A percentile compares a stretch with the other conserved stretches of the same genome.
These are phyloP conservation scores for Phlebopus sp. DNA, from an alignment of 1,284 basidiomycete species.

Conservation along the genomic window DNA sequence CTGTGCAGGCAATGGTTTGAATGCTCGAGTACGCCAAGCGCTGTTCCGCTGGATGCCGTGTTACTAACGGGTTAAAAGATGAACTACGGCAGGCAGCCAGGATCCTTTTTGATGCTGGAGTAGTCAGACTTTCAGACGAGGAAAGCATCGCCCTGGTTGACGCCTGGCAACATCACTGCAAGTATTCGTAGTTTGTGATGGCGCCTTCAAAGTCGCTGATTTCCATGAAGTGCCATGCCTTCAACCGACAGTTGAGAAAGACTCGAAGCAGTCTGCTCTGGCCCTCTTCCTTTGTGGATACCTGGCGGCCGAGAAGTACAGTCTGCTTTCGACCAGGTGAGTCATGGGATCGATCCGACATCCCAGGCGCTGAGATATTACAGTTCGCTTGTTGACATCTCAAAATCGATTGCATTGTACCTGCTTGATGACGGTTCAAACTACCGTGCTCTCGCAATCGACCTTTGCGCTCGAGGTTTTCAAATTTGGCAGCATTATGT, in stretches of 20 bases:
- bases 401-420: conserved; percentile 77
- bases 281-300: conserved; percentile 82
- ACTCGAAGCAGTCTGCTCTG: conserved; percentile 55
- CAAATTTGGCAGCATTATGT: conserved; percentile 93
- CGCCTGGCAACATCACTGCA: conserved; percentile 68
- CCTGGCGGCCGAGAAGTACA: conserved; percentile 81
- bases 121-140: conserved; percentile 64
- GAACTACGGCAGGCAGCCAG: conserved; percentile 76
- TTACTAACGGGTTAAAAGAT: conserved; percentile 37
- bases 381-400: conserved; percentile 80
- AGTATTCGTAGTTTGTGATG: conserved; percentile 21
- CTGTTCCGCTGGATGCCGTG: not conserved
- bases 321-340: conserved; percentile 70
- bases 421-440: conserved; percentile 69
- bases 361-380: conserved; percentile 2
- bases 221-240: conserved; percentile 58
- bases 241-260: conserved; percentile 53
- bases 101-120: conserved; percentile 70
- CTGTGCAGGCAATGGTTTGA: conserved; percentile 78
- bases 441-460: conserved; percentile 77
- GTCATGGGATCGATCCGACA: not conserved
- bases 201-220: conserved; percentile 8
- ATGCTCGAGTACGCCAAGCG: conserved; percentile 52
- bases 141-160: conserved; percentile 62
- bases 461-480: conserved; percentile 88